Percentiles rank a stretch among this genome's conserved stretches.
These are phyloP conservation scores for Aotearoamyces nothofagi DNA, from an alignment of 2,329 filamentous ascomycete genomes.

Conservation along the genomic window DNA sequence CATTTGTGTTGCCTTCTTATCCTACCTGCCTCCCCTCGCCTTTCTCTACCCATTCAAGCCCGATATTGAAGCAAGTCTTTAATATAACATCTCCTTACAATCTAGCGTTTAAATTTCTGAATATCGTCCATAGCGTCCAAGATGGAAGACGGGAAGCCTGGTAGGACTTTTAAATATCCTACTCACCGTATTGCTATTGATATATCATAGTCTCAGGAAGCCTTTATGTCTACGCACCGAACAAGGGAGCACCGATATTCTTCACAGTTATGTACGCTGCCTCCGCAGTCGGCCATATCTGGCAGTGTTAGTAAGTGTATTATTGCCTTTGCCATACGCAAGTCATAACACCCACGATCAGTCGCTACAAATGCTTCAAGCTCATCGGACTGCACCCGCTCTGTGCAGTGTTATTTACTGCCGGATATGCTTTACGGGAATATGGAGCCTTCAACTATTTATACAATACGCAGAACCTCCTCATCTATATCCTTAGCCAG, in stretches of 20 bases:
- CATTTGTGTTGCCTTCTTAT: too few relatives aligned
- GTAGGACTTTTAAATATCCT: too few relatives aligned
- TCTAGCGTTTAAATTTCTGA: too few relatives aligned
- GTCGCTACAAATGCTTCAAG: conserved; percentile 39
- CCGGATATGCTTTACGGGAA: conserved; percentile 38
- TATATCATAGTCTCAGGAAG: too few relatives aligned
- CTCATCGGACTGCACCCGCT: conserved; percentile 38
- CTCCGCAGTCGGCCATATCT: conserved; percentile 32
- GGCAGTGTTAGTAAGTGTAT: conserved; percentile 39
- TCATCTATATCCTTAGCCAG: conserved; percentile 25
- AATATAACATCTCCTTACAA: too few relatives aligned
- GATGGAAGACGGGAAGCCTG: too few relatives aligned
- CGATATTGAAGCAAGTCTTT: too few relatives aligned
- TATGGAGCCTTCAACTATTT: conserved; percentile 35
- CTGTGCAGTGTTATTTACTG: conserved; percentile 36
- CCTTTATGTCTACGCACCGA: conserved; percentile 40
- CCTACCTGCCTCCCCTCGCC: too few relatives aligned
- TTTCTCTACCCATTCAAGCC: too few relatives aligned
- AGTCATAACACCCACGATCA: conserved; percentile 12
- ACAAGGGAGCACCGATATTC: conserved; percentile 35
- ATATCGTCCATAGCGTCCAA: too few relatives aligned
- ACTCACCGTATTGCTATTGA: too few relatives aligned
- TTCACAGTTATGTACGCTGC: conserved; percentile 32
- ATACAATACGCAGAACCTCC: conserved; percentile 20
- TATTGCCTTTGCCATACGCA: conserved; percentile 1